Conservation (phyloP, 768 basidiomycete genomes). For the Amyloporia xantha region DNA sequence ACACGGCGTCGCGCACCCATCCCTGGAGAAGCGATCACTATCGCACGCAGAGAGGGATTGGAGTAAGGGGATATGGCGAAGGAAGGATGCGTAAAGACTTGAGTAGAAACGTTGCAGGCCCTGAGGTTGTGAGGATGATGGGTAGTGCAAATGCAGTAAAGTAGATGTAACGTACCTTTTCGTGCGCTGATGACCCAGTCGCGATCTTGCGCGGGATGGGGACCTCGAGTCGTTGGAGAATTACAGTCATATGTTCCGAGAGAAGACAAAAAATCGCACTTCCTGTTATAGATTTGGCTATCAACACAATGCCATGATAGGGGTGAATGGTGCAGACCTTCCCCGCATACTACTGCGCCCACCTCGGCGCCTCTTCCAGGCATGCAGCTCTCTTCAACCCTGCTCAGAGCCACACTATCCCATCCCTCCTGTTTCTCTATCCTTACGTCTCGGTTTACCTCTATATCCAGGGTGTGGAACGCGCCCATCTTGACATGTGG, state of each 20-base stretch:
- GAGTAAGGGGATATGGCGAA: conserved; percentile 87
- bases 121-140: conserved; percentile 11
- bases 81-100: conserved; percentile 79
- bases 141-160: not conserved
- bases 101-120: conserved; percentile 78
- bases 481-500: conserved; percentile 87
- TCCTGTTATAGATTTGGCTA: conserved; percentile 33
- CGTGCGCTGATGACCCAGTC: conserved; percentile 78
- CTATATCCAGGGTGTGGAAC: conserved; percentile 91
- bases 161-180: conserved; percentile 45
- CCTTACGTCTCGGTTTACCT: conserved; percentile 83
- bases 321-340: conserved; percentile 41
- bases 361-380: conserved; percentile 97
- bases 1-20: conserved; percentile 87
- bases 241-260: conserved; percentile 94
- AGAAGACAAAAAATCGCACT: conserved; percentile 90
- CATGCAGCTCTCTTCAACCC: conserved; percentile 82
- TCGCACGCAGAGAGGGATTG: conserved; percentile 66
- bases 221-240: conserved; percentile 84
- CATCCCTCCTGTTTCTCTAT: conserved; percentile 85
- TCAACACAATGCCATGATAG: not conserved
- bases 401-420: conserved; percentile 81
- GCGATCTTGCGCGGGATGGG: conserved; percentile 87
- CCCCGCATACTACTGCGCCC: conserved; percentile 92
- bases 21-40: conserved; percentile 97